Conservation (phyloP, 306 rosid genomes). For the Cicer judaicum region DNA sequence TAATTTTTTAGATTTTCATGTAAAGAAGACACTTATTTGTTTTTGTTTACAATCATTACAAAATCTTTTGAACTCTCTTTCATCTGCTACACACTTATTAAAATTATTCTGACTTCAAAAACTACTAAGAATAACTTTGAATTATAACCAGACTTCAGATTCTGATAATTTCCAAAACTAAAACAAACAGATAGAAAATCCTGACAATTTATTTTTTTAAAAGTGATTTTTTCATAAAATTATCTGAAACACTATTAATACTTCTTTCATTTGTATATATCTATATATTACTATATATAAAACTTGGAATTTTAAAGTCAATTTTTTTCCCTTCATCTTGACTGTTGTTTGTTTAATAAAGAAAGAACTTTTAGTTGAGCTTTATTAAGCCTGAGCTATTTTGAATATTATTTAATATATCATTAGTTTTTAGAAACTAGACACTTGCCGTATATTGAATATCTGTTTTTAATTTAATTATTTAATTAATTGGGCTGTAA, state of each 20-base stretch:
- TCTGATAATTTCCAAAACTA: neutral
- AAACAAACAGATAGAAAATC: neutral
- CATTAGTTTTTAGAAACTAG: neutral
- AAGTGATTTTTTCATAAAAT: neutral
- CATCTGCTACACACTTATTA: neutral
- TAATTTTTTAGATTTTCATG: neutral
- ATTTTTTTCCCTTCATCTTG: neutral
- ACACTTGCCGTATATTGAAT: neutral
- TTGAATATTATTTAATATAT: conserved; percentile 2
- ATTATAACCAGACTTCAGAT: neutral
- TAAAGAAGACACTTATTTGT: neutral
- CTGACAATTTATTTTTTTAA: too few species aligned
- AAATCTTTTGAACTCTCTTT: neutral
- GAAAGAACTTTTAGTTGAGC: neutral
- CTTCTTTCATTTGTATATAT: neutral
- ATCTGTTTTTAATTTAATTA: neutral
- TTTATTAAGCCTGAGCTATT: conserved; percentile 1
- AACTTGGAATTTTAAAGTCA: neutral
- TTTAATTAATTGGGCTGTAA: conserved; percentile 4
- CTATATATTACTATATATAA: neutral
- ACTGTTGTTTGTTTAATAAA: conserved; percentile 3
- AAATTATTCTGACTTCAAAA: neutral
- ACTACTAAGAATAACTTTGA: neutral
- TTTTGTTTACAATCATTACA: neutral
- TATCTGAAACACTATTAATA: neutral